Base-by-base conservation (phyloP, 768 basidiomycete genomes). In the Tricholoma flavovirens region DNA sequence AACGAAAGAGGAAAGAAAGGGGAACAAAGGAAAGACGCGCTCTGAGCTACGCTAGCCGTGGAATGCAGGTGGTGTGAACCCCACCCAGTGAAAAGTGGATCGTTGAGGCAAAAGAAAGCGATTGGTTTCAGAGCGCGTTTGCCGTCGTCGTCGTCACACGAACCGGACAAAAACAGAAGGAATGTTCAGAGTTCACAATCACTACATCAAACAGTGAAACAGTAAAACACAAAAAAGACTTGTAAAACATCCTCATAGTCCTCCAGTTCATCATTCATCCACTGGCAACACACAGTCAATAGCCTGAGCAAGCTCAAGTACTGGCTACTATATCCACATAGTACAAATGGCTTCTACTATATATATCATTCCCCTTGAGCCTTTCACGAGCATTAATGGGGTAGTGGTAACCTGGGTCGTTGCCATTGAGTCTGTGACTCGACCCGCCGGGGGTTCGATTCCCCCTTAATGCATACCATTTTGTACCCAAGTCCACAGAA, bases 361-460 rank as follows among this genome's bases (percentile, higher is more conserved):
- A 26, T 26, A 26, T 26, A 42, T 42, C 9, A 19, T 42, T 21
- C 15, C 4, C 4, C 10, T 19, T 19, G 7, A 1, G 2, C 7
- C 10, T 21, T 42, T 5, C 1, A 51, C 3, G 29, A 53, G 51
- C 51, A 53, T 53, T 53, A 53, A 53, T 53, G 51, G 51, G 51
- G 51, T 53, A 53, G 51, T 53, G 51, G 51, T 53, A 53, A 53
- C 51, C 51, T 53, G 51, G 51, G 51, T 53, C 51, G 51, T 53
- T 53, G 51, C 51, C 51, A 53, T 15, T 5, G 5, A 24, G 5
- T n/a, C 10, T 2, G 4, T 6, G 5, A 7, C 14, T 83, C 84
- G 86, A 87, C 83, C 86, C 86, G 86, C 86, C 86, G 86, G 84
- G 84, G 84, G 86, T 87, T 87, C 84, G 83, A 87, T 87, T 87